Conservation (phyloP, 768 basidiomycete species). For the Glaciozyma antarctica region DNA sequence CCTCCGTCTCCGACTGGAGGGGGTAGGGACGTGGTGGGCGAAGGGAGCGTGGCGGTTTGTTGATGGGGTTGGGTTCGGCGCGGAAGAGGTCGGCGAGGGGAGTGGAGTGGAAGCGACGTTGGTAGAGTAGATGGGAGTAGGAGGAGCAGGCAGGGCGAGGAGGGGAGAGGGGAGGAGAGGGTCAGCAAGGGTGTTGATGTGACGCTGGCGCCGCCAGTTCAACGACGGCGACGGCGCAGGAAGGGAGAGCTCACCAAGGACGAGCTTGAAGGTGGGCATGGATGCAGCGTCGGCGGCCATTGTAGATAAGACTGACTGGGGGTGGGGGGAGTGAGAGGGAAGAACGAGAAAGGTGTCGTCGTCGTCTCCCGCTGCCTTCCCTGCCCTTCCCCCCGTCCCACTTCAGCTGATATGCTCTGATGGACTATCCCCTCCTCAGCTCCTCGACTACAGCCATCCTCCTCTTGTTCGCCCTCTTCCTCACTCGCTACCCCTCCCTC, state of each 20-base stretch:
- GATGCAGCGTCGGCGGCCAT: conserved; percentile 25
- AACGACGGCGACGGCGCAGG: neutral
- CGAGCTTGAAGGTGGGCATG: conserved; percentile 95
- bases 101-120: neutral
- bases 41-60: neutral
- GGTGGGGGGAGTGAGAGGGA: neutral
- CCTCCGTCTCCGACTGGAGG: conserved; percentile 81
- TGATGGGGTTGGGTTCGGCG: neutral
- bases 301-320: neutral
- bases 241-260: conserved; percentile 62
- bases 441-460: neutral
- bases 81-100: neutral
- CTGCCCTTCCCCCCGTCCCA: too few relatives aligned
- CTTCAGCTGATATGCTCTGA: too few relatives aligned
- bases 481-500: neutral
- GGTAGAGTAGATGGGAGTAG: neutral
- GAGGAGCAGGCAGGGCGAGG: neutral
- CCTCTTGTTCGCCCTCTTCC: neutral
- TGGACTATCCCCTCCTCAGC: too few relatives aligned
- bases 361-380: too few relatives aligned
- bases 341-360: too few relatives aligned
- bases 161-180: neutral
- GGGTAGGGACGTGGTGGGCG: conserved; percentile 1
- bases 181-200: neutral
- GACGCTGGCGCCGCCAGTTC: neutral